These are phyloP conservation scores for Camellia sinensis DNA, from an alignment of 148 eudicot species.

Conservation along the genomic window DNA sequence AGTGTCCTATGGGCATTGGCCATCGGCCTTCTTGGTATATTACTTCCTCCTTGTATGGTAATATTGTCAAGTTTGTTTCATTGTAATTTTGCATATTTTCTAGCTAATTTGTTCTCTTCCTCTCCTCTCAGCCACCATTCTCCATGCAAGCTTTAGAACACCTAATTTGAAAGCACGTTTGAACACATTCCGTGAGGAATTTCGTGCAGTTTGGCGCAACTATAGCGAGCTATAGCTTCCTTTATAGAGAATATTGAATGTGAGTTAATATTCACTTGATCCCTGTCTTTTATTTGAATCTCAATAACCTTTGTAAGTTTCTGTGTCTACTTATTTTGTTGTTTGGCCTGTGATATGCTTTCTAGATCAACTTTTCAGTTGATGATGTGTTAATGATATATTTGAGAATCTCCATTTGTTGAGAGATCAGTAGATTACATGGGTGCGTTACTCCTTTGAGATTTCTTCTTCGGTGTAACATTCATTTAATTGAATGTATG, in stretches of 20 bases:
- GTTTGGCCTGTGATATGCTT: neutral
- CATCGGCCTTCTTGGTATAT: constrained; percentile 70
- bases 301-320: neutral
- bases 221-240: constrained; percentile 75
- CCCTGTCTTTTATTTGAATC: neutral
- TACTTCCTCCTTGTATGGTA: neutral
- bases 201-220: constrained; percentile 98
- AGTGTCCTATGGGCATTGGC: constrained; percentile 74
- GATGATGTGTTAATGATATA: too few relatives aligned
- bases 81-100: neutral
- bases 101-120: constrained; percentile 7
- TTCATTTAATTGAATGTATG: neutral
- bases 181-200: constrained; percentile 96
- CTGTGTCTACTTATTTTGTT: neutral
- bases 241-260: constrained; percentile 25
- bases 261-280: constrained; percentile 27
- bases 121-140: constrained; percentile 56
- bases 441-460: neutral
- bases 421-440: neutral
- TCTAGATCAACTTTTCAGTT: neutral
- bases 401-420: neutral
- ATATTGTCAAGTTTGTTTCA: neutral
- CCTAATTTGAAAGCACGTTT: constrained; percentile 96
- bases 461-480: neutral
- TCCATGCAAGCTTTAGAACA: constrained; percentile 94